Evolutionary conservation across 2,329 filamentous ascomycete genomes (phyloP).

Genomic region (Sporothrix variecibatus): DNA sequence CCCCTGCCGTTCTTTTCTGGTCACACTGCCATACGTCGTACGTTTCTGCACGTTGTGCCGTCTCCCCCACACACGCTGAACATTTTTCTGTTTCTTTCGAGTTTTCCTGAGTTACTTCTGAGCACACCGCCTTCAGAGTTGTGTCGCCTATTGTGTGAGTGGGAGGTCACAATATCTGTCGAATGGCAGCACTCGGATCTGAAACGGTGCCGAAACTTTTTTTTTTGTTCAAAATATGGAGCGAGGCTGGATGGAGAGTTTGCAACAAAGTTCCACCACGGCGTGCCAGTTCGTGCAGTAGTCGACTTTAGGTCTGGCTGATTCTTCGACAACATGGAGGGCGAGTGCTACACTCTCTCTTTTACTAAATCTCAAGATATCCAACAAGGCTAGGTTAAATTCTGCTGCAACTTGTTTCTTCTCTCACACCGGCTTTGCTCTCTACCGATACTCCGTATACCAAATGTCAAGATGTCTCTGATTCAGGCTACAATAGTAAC

Average conservation of each 20-base stretch:
- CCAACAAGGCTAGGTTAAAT: neutral
- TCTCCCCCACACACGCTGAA: conserved; percentile 10
- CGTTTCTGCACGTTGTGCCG: conserved; percentile 20
- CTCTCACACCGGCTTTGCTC: conserved; percentile 15
- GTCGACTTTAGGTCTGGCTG: neutral
- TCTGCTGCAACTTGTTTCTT: neutral
- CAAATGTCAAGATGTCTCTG: neutral
- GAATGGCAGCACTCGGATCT: conserved; percentile 18
- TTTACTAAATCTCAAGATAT: neutral
- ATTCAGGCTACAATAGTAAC: neutral
- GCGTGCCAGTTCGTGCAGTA: neutral
- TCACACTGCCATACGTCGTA: conserved; percentile 3
- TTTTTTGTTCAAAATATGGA: neutral
- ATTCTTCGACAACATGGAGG: neutral
- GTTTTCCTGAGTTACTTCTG: too few species aligned
- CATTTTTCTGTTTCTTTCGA: neutral
- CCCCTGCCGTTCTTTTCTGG: neutral
- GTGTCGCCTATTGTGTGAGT: neutral
- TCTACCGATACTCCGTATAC: neutral
- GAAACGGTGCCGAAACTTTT: conserved; percentile 27
- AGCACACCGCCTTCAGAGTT: conserved; percentile 10
- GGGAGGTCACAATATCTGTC: neutral
- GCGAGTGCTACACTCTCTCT: neutral
- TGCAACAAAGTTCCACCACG: neutral
- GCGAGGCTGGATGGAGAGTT: neutral